Evolutionary conservation across 2,329 filamentous ascomycete species (phyloP).

Genomic region (Penicillium sp.): DNA sequence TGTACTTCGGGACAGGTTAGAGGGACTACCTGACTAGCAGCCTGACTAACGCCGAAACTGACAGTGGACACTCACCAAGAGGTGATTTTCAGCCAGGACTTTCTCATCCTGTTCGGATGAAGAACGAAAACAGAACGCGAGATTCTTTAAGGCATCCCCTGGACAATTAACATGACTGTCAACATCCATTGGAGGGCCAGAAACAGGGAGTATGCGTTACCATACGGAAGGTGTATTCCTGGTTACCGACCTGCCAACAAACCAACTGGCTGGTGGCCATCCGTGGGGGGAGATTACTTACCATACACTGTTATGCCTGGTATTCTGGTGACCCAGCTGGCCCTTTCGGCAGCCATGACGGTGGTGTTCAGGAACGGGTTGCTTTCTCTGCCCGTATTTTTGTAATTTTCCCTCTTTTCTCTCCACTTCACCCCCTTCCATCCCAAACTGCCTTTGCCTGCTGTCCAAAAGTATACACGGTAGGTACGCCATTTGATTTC

Average conservation of each 20-base stretch:
- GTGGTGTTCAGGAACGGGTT: background rate
- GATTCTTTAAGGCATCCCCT: background rate
- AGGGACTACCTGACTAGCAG: slow-evolving; percentile 13
- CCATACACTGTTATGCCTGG: background rate
- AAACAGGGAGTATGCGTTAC: background rate
- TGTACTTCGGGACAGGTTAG: slow-evolving; percentile 6
- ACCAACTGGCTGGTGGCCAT: background rate
- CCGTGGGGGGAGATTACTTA: background rate
- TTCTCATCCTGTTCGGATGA: background rate
- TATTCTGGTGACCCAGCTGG: background rate
- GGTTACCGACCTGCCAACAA: background rate
- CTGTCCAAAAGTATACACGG: slow-evolving; percentile 8
- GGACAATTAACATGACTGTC: background rate
- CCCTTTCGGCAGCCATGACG: background rate
- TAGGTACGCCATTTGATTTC: slow-evolving; percentile 17
- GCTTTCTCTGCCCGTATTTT: background rate
- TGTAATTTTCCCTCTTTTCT: slow-evolving; percentile 23
- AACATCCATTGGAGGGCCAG: background rate
- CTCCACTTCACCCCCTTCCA: slow-evolving; percentile 23
- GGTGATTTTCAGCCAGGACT: background rate
- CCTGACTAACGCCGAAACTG: background rate
- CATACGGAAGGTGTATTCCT: slow-evolving; percentile 12
- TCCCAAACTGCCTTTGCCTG: slow-evolving; percentile 6
- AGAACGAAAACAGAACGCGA: background rate
- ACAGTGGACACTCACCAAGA: background rate